Base-by-base conservation (phyloP, 1,139 yeast species). In the Komagataea norvegica region DNA sequence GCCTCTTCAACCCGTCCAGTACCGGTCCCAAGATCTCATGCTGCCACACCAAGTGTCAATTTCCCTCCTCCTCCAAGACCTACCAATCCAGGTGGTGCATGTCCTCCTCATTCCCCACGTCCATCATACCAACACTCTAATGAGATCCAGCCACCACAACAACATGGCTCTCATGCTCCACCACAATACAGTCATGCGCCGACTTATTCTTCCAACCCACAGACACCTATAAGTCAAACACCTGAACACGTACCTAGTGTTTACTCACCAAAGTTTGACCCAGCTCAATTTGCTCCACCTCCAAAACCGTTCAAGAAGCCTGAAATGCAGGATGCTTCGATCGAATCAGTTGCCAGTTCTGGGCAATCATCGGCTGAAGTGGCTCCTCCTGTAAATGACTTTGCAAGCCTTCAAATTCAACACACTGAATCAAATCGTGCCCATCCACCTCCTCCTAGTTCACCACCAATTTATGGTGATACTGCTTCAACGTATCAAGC, bases 231-330 rank as follows among this genome's bases (percentile, higher is more conserved):
- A 5, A 6, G 6, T 4, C 17, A 16, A 19, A 3, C 19, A 4
- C 15, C 21, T 10, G 15, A 15, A 6, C 13, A 29, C 9, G 29
- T 20, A 18, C 25, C 30, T 25, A 25, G 8, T 33, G 15, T 10
- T n/a, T 9, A 18, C 15, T n/a, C 30, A 17, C 13, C 16, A 13
- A 3, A 14, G 4, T 3, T 25, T 5, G 20, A 32, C n/a, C n/a
- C n/a, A n/a, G n/a, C 25, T n/a, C 35, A 43, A 23, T 48, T 49
- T 37, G 47, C 48, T 7, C 57, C 61, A 27, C 60, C 61, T 13
- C 62, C 62, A 28, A 55, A 51, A 33, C 61, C 61, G 8, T 51
- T 46, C 38, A 47, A 50, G 35, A 43, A 26, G 23, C 37, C 43
- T 8, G 32, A 14, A n/a, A 21, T 8, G 11, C 24, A 21, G 11